Percentiles rank a stretch among this genome's conserved stretches.
Evolutionary conservation across 495 filamentous ascomycete species (phyloP).

Genomic region (Lasiosphaeris hirsuta): DNA sequence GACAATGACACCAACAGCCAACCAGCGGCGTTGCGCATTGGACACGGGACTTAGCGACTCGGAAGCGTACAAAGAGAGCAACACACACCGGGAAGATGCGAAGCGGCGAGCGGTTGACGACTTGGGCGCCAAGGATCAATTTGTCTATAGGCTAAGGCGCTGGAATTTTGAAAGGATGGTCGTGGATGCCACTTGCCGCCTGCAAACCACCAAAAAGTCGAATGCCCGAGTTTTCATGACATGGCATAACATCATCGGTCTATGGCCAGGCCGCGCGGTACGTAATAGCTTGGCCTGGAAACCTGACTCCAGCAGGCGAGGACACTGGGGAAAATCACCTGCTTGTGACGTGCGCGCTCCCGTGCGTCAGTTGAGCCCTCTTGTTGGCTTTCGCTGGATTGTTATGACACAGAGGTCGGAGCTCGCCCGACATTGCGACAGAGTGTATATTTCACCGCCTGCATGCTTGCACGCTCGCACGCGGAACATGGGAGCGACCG

Average conservation of each 20-base stretch:
- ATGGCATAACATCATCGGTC: conserved; percentile 32
- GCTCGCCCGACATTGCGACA: too few species aligned
- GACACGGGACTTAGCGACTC: too few species aligned
- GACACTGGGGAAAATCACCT: background rate
- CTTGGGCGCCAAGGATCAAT: conserved; percentile 13
- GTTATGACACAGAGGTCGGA: too few species aligned
- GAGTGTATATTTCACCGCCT: too few species aligned
- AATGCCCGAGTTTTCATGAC: conserved; percentile 35
- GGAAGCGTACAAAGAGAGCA: background rate
- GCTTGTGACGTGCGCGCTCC: conserved; percentile 8
- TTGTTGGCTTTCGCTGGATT: too few species aligned
- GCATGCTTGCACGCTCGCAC: too few species aligned
- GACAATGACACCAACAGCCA: too few species aligned
- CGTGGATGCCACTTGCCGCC: conserved; percentile 14
- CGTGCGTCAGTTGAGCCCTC: background rate
- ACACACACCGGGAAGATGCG: conserved; percentile 19
- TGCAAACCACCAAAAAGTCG: background rate
- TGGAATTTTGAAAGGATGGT: conserved; percentile 6
- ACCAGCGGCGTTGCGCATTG: too few species aligned
- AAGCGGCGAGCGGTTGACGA: conserved; percentile 26
- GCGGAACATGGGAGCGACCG: too few species aligned
- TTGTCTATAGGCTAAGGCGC: background rate
- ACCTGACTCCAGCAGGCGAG: conserved; percentile 18
- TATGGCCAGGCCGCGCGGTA: conserved; percentile 17
- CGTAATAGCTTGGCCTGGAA: conserved; percentile 29